Conservation (phyloP, 441 rosid genomes). For the Pelargonium hybrid region DNA sequence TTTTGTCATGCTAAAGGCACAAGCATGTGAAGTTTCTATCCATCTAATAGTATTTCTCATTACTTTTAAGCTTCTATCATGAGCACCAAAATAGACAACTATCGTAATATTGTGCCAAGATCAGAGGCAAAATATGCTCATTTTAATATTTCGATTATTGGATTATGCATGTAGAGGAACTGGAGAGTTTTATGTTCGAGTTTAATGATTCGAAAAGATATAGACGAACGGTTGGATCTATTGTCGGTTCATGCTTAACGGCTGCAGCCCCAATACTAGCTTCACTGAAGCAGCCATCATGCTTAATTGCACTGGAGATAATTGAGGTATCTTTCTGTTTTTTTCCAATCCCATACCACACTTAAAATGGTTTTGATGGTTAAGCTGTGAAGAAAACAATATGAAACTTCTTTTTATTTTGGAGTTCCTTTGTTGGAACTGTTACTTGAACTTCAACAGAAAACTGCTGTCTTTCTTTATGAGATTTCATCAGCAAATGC, state of each 20-base stretch:
- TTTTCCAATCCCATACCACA: neutral
- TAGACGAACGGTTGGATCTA: conserved; percentile 73
- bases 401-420: neutral
- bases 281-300: conserved; percentile 49
- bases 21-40: neutral
- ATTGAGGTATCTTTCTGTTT: conserved; percentile 45
- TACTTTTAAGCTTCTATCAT: too few species aligned
- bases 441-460: neutral
- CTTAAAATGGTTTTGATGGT: neutral
- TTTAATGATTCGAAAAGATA: conserved; percentile 61
- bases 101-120: neutral
- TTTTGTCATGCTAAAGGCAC: neutral
- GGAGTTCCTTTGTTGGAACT: neutral
- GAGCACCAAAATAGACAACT: neutral
- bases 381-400: neutral
- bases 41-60: neutral
- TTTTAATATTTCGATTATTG: conserved; percentile 9
- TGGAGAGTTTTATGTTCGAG: conserved; percentile 53
- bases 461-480: neutral
- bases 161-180: conserved; percentile 35
- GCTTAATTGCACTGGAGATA: conserved; percentile 66
- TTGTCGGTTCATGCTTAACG: conserved; percentile 64
- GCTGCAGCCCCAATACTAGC: conserved; percentile 70
- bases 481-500: neutral
- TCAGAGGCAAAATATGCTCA: neutral